These are phyloP conservation scores for Colletotrichum brevisporum DNA, from an alignment of 2,329 filamentous ascomycete genomes.

Conservation along the genomic window DNA sequence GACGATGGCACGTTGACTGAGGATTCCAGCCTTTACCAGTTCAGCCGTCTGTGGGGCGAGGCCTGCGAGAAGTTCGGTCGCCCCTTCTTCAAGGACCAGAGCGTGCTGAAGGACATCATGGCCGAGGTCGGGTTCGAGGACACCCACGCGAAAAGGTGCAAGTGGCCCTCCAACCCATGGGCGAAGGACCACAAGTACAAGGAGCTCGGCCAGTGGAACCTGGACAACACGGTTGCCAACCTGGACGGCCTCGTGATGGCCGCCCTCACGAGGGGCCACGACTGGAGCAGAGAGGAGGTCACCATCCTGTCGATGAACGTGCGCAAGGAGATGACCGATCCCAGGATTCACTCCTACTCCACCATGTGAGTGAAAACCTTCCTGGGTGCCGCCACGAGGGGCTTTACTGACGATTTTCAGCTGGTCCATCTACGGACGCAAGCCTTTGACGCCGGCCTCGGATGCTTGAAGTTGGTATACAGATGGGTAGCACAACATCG, in stretches of 20 bases:
- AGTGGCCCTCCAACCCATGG: conserved; percentile 67
- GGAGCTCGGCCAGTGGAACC: conserved; percentile 58
- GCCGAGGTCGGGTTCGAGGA: conserved; percentile 67
- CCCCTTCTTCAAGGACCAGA: conserved; percentile 45
- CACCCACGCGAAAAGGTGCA: conserved; percentile 61
- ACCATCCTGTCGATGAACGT: conserved; percentile 43
- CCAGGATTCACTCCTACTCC: conserved; percentile 47
- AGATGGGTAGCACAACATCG: neutral
- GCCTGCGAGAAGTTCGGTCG: conserved; percentile 48
- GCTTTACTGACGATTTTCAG: neutral
- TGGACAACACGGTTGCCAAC: conserved; percentile 49
- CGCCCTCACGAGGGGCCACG: conserved; percentile 53
- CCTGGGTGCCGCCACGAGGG: neutral
- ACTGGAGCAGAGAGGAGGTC: conserved; percentile 51
- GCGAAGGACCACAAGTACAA: conserved; percentile 65
- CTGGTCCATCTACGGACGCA: conserved; percentile 20
- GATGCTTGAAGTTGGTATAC: neutral
- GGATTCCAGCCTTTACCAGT: conserved; percentile 48
- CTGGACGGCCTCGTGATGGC: conserved; percentile 53
- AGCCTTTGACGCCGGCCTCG: conserved; percentile 1
- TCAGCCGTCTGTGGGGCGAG: conserved; percentile 48
- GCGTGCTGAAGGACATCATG: conserved; percentile 54
- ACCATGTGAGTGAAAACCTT: conserved; percentile 49
- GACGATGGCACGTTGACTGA: conserved; percentile 56
- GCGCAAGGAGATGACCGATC: conserved; percentile 44